phyloP scores from a whole-genome alignment of 768 basidiomycete genomes.

The Tylopilus rubrobrunneus region DNA sequence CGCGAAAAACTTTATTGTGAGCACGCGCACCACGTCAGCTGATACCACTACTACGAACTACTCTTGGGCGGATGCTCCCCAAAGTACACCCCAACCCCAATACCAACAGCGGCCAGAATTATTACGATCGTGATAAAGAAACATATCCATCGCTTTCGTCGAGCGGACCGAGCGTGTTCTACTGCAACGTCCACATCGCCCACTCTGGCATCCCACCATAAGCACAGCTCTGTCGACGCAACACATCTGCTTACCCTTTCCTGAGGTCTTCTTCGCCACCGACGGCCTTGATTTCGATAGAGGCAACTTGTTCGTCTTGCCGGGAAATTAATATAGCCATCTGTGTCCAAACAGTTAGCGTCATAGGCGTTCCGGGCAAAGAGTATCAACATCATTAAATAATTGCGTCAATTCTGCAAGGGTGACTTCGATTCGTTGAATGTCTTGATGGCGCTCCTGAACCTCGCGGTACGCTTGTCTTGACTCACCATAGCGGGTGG shows the following conservation, averaged over 20 bases:
- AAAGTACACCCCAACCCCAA: slow-evolving; percentile 31
- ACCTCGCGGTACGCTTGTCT: slow-evolving; percentile 83
- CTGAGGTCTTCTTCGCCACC: slow-evolving; percentile 66
- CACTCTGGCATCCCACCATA: slow-evolving; percentile 37
- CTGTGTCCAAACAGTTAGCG: slow-evolving; percentile 32
- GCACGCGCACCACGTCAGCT: slow-evolving; percentile 21
- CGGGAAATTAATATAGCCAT: slow-evolving; percentile 77
- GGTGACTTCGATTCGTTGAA: slow-evolving; percentile 81
- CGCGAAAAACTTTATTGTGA: slow-evolving; percentile 11
- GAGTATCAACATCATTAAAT: slow-evolving; percentile 66
- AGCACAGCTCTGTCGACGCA: background rate
- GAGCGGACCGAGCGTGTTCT: slow-evolving; percentile 59
- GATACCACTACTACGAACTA: background rate
- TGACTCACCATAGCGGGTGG: slow-evolving; percentile 81
- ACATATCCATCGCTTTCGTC: slow-evolving; percentile 85
- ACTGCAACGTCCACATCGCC: slow-evolving; percentile 66
- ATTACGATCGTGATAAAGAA: slow-evolving; percentile 61
- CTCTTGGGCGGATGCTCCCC: slow-evolving; percentile 3
- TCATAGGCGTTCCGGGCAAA: background rate
- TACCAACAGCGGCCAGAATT: slow-evolving; percentile 44
- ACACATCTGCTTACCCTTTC: slow-evolving; percentile 51
- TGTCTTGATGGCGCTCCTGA: slow-evolving; percentile 82
- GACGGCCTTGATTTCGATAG: slow-evolving; percentile 58
- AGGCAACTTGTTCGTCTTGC: slow-evolving; percentile 71
- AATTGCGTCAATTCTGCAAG: slow-evolving; percentile 85